phyloP scores from a whole-genome alignment of 768 basidiomycete genomes.

The Lactarius hatsudake region DNA sequence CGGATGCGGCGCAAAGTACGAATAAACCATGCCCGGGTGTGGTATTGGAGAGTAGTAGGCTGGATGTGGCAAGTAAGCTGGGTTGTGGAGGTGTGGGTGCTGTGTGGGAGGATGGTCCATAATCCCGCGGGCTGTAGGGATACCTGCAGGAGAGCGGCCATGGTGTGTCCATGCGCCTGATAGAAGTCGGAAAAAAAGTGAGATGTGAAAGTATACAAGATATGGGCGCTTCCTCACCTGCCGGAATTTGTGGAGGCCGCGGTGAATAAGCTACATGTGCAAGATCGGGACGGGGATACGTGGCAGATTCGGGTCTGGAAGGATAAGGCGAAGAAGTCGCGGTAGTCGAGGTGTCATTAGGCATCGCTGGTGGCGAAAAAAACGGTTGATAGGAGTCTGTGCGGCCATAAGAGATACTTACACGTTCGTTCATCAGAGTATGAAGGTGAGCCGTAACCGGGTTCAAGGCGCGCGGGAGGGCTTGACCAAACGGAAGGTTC shows the following conservation, averaged over 20 bases:
- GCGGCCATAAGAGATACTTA: conserved; percentile 33
- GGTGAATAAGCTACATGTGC: conserved; percentile 1
- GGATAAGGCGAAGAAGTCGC: conserved; percentile 19
- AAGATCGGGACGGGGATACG: conserved; percentile 18
- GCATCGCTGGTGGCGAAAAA: conserved; percentile 22
- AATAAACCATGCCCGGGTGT: conserved; percentile 22
- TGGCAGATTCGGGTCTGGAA: conserved; percentile 20
- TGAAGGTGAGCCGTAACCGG: conserved; percentile 44
- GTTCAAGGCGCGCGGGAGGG: conserved; percentile 36
- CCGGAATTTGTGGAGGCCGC: conserved; percentile 2
- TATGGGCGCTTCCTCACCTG: conserved; percentile 7
- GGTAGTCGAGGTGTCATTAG: conserved; percentile 16
- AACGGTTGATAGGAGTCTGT: conserved; percentile 19
- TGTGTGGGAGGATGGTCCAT: conserved; percentile 13
- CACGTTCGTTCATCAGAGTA: conserved; percentile 60
- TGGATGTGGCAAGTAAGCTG: conserved; percentile 18
- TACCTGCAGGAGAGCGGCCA: conserved; percentile 11
- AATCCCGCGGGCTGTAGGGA: conserved; percentile 7
- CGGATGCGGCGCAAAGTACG: conserved; percentile 18
- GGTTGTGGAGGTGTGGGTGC: conserved; percentile 7
- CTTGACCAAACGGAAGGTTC: conserved; percentile 33
- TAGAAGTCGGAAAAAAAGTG: neutral
- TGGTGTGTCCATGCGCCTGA: conserved; percentile 20
- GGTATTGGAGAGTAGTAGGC: conserved; percentile 20
- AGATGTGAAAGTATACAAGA: neutral